Evolutionary conservation across 23 red algal species (phyloP).

Genomic region (Porphyridium purpureum): DNA sequence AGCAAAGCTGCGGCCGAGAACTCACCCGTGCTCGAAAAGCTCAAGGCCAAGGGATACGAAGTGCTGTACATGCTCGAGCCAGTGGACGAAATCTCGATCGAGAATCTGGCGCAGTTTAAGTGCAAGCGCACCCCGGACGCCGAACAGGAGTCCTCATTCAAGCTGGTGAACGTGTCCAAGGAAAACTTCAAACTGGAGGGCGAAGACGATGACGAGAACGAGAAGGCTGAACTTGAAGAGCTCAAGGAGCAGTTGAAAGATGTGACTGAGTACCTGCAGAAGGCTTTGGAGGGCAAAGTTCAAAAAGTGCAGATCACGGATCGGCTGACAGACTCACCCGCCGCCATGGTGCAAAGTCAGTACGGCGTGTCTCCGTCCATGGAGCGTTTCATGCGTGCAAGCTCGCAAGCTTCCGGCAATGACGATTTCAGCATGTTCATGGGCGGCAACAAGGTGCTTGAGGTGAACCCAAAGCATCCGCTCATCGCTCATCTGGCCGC

Average conservation of each 20-base stretch:
- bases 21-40: conserved; percentile 67
- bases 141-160: conserved; percentile 25
- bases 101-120: conserved; percentile 38
- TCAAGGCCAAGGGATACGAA: conserved; percentile 73
- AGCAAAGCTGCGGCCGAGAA: conserved; percentile 29
- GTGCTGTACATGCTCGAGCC: conserved; percentile 80
- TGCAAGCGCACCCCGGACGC: conserved; percentile 30
- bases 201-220: conserved; percentile 57
- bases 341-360: conserved; percentile 60
- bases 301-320: conserved; percentile 60
- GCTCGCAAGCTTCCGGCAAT: conserved; percentile 2
- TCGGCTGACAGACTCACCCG: conserved; percentile 74
- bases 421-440: background rate
- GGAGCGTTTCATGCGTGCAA: conserved; percentile 85
- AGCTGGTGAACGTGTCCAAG: conserved; percentile 68
- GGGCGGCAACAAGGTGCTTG: conserved; percentile 11
- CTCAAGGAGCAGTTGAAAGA: conserved; percentile 33
- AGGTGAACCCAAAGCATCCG: conserved; percentile 79
- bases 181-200: conserved; percentile 30
- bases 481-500: conserved; percentile 51
- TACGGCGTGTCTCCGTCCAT: conserved; percentile 88
- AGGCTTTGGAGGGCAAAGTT: conserved; percentile 42
- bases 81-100: conserved; percentile 85
- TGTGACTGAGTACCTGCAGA: conserved; percentile 36
- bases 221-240: conserved; percentile 40